phyloP scores from a whole-genome alignment of 2,329 filamentous ascomycete species.

The Colletotrichum truncatum region DNA sequence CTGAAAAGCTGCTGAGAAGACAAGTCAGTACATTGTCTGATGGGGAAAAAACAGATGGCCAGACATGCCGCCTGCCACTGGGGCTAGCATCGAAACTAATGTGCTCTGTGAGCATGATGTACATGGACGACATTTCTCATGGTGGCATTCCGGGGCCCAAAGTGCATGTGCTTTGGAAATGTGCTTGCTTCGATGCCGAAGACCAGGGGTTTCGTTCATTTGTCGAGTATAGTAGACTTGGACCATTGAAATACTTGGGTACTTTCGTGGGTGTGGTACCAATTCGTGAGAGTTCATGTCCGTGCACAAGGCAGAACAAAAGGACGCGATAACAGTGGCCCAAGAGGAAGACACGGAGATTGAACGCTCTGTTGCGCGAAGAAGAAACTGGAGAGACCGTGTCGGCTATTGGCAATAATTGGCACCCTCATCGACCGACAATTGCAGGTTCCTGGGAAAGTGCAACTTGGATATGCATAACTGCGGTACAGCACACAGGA shows the following conservation, averaged over 20 bases:
- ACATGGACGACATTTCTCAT: background rate
- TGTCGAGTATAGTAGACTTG: background rate
- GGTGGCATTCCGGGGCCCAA: background rate
- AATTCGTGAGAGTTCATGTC: background rate
- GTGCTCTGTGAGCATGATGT: conserved; percentile 3
- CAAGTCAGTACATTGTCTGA: conserved; percentile 3
- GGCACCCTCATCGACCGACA: background rate
- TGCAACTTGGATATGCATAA: too few species aligned
- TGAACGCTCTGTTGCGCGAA: background rate
- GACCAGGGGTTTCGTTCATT: background rate
- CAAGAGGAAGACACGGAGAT: conserved; percentile 4
- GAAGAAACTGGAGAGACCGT: background rate
- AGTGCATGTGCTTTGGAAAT: background rate
- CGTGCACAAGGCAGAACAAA: background rate
- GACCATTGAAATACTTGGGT: background rate
- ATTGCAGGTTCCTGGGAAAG: too few species aligned
- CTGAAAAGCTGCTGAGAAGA: conserved; percentile 3
- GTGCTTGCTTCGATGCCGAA: background rate
- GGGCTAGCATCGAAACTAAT: conserved; percentile 21
- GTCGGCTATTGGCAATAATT: background rate
- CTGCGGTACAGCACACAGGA: too few species aligned
- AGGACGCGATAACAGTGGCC: background rate
- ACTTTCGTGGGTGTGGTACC: background rate
- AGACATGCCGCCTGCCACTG: background rate
- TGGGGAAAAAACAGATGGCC: background rate